A percentile compares a stretch with the other conserved stretches of the same genome.
Conservation (phyloP, 2,329 filamentous ascomycete genomes). For the Thielaviopsis cerberus region DNA sequence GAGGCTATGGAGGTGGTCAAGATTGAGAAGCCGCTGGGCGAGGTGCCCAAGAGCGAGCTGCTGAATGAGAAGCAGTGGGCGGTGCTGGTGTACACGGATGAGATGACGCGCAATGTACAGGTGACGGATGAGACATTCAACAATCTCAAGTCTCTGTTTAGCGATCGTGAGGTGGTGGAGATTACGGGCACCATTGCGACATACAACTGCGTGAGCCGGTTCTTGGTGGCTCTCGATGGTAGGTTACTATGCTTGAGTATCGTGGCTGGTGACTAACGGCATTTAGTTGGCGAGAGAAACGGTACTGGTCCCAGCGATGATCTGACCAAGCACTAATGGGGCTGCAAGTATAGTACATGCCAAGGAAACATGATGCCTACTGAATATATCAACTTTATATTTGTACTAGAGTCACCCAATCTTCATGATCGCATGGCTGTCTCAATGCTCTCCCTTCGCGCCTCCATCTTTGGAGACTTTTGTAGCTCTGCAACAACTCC, state of each 20-base stretch:
- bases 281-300: constrained; percentile 38
- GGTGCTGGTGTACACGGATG: constrained; percentile 57
- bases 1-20: constrained; percentile 29
- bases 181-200: constrained; percentile 58
- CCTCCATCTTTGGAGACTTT: constrained; percentile 39
- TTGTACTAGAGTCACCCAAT: neutral
- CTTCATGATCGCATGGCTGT: constrained; percentile 25
- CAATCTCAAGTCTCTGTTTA: constrained; percentile 40
- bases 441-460: constrained; percentile 33
- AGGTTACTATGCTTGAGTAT: constrained; percentile 17
- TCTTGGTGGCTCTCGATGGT: constrained; percentile 67
- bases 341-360: too few relatives aligned
- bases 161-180: constrained; percentile 59
- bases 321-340: constrained; percentile 18
- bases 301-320: constrained; percentile 28
- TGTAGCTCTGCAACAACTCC: constrained; percentile 46
- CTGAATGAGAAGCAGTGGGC: constrained; percentile 46
- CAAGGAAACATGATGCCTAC: too few relatives aligned
- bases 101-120: constrained; percentile 59
- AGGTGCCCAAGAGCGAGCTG: constrained; percentile 18
- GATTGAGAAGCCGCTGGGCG: constrained; percentile 16
- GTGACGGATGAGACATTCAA: constrained; percentile 53
- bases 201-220: constrained; percentile 74
- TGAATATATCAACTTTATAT: neutral
- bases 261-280: constrained; percentile 15